These are phyloP conservation scores for Candida suzukii DNA, from an alignment of 805 yeast genomes.

Conservation along the genomic window DNA sequence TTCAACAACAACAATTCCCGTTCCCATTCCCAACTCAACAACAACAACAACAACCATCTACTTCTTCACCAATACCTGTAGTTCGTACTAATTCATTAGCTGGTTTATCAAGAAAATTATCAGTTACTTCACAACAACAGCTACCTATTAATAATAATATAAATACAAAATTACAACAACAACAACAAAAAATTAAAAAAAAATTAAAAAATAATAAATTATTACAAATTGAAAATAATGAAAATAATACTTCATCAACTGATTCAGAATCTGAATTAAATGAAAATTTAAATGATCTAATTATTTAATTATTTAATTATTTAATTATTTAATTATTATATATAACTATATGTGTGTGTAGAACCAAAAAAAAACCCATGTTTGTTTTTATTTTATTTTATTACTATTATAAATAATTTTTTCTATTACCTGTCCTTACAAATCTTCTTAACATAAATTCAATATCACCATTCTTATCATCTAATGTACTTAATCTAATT, in stretches of 20 bases:
- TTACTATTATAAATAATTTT: constrained; percentile 68
- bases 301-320: background rate
- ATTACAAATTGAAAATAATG: too few relatives aligned
- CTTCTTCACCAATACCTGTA: constrained; percentile 7
- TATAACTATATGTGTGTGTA: background rate
- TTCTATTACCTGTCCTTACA: constrained; percentile 91
- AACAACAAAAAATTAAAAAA: background rate
- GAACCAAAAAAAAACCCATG: too few relatives aligned
- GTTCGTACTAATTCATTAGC: constrained; percentile 18
- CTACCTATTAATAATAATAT: too few relatives aligned
- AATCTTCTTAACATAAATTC: constrained; percentile 95
- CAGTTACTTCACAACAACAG: constrained; percentile 13
- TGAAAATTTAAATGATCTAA: background rate
- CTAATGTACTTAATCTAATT: constrained; percentile 81
- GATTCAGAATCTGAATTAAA: background rate
- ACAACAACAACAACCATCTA: constrained; percentile 6
- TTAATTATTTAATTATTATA: background rate
- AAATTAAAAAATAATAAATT: background rate
- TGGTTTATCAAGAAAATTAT: constrained; percentile 17
- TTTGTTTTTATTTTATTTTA: too few relatives aligned
- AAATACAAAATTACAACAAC: background rate
- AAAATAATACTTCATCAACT: background rate
- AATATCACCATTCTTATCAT: constrained; percentile 94
- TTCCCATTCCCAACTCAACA: too few relatives aligned
- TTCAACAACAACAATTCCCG: constrained; percentile 4